phyloP scores from a whole-genome alignment of 1,139 yeast genomes.

The Nakaseomyces kungkrabaensis region DNA sequence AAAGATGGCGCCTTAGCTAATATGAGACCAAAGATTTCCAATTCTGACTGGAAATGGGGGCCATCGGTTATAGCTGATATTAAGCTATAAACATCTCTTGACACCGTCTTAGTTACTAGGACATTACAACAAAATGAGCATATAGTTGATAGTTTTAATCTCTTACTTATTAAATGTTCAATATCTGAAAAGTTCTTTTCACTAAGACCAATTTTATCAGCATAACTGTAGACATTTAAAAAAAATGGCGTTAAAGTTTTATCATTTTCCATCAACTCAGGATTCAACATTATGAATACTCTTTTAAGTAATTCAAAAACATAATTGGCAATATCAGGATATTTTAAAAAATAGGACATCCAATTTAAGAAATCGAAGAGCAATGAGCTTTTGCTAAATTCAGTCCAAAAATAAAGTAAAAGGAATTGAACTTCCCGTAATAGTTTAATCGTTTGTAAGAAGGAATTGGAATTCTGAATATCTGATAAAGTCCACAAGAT shows the following conservation, averaged over 20 bases:
- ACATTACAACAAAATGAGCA: neutral
- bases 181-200: neutral
- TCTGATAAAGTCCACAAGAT: constrained; percentile 16
- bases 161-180: neutral
- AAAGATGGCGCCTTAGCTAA: neutral
- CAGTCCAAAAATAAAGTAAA: constrained; percentile 11
- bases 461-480: constrained; percentile 8
- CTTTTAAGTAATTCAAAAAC: neutral
- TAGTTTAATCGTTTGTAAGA: constrained; percentile 7
- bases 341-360: neutral
- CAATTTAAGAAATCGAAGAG: neutral
- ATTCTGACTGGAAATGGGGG: neutral
- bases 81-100: neutral
- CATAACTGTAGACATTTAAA: neutral
- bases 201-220: neutral
- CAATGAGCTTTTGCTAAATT: constrained; percentile 1
- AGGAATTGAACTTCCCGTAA: constrained; percentile 13
- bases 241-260: neutral
- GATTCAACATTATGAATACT: neutral
- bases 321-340: neutral
- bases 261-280: neutral
- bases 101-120: neutral
- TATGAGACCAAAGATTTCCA: neutral
- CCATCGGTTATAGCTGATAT: neutral
- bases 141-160: neutral